Base-by-base conservation (phyloP, 2,329 filamentous ascomycete species). In the Aspergillus latus region DNA sequence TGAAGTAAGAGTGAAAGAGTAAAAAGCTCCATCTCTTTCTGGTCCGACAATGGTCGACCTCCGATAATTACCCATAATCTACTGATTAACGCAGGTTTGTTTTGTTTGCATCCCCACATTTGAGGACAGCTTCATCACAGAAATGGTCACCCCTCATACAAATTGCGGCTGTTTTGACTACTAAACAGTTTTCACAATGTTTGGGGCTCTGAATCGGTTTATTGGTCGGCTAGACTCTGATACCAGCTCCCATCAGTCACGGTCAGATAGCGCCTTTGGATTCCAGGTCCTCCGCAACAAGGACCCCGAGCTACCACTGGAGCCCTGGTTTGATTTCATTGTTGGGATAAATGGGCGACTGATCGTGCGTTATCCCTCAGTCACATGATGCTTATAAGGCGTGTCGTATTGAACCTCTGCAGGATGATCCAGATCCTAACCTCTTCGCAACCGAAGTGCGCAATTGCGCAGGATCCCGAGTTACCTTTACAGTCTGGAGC, bases 301-400 rank as follows among this genome's bases (percentile, higher is more conserved):
- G 60, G 92, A 93, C 68, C 74, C 84, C 43, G 86, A 94, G 59
- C 81, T 97, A 11, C 80, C 85, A 45, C 79, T 97, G 54, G 95
- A 99, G 77, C 94, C 94, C 2, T 99, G 93, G 93, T 99, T 97
- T 72, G 94, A 99, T 77, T 99, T 95, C 69, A 87, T 99, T 59
- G 89, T 97, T 64, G 93, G 93, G 4, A 97, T 99, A 72, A 99
- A 99, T 74, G 92, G 93, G 6, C 87, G 92, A 60, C 86, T 89
- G 58, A 90, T 99, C 72, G 92, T 96, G 79, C 59, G 82, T 63
- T 21, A 21, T 11, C 34, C 29, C 9, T 50, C 40, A 50, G 45
- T 15, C 36, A 49, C 47, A 28, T 21, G 9, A 30, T 52, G 10
- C 5, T 9, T 32, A 21, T 21, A 21, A 21, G 21, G 21, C 21